Conservation (phyloP, 2,329 filamentous ascomycete genomes). For the Stachybotrys chlorohalonatus region DNA sequence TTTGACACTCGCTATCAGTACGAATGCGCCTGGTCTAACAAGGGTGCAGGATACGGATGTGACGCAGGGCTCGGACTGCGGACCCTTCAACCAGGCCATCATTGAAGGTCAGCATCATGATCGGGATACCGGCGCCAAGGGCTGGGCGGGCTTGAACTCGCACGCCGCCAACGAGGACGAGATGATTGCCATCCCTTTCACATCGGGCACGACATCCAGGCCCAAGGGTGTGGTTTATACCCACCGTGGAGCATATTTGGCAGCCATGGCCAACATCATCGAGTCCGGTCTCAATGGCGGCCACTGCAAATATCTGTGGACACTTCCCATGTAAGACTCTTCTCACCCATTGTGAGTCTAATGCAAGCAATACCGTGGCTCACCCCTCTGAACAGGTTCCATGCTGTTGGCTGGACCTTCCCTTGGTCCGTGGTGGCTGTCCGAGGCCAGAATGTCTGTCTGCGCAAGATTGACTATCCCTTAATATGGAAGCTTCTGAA, state of each 20-base stretch:
- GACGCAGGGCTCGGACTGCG: constrained; percentile 62
- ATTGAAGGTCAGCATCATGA: constrained; percentile 73
- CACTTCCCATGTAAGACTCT: constrained; percentile 72
- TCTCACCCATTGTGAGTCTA: not conserved
- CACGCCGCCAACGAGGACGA: constrained; percentile 69
- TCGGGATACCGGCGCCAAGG: constrained; percentile 49
- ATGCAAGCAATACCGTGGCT: not conserved
- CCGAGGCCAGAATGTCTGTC: constrained; percentile 86
- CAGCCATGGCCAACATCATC: constrained; percentile 74
- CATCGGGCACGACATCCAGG: constrained; percentile 80
- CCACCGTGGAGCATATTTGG: constrained; percentile 80
- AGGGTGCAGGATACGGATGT: constrained; percentile 62
- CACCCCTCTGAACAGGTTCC: constrained; percentile 38
- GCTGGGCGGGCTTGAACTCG: constrained; percentile 69
- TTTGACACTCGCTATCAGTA: not conserved
- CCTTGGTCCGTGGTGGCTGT: constrained; percentile 91
- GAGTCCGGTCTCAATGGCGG: constrained; percentile 76
- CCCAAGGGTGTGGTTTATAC: constrained; percentile 94
- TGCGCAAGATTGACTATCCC: constrained; percentile 91
- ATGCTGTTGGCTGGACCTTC: constrained; percentile 73
- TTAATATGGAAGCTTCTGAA: constrained; percentile 86
- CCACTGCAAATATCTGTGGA: constrained; percentile 81
- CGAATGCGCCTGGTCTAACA: not conserved
- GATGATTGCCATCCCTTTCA: constrained; percentile 83
- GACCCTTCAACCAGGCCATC: constrained; percentile 77